Base-by-base conservation (phyloP, 805 yeast species). In the Lachancea sp. region DNA sequence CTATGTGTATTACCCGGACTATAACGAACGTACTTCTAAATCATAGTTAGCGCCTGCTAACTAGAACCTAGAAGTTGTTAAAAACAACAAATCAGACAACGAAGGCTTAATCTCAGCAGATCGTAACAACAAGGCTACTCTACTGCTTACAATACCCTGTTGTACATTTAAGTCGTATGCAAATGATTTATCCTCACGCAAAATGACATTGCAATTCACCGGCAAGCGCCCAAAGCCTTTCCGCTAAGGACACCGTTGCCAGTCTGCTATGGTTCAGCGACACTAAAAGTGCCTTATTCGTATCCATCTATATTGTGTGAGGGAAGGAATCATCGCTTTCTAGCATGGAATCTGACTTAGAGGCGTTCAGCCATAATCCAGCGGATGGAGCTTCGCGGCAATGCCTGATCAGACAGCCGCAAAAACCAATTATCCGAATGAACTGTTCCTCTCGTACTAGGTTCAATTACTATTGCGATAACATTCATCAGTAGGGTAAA, bases 71-170 rank as follows among this genome's bases (percentile, higher is more conserved):
- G 49, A 44, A 44, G 48, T 45, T 45, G 41, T 38, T 29, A 40
- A 44, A 35, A 44, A 47, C 41, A 49, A 51, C 57, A 51, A 63
- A 63, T 63, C 69, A 61, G 67, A 62, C 69, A 66, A 65, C 68
- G 54, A 59, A 57, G 65, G 72, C 70, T 66, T 66, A 66, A 66
- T 68, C 72, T 68, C 73, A 68, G 73, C 70, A 69, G 74, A 70
- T 70, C 74, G 75, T 68, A 70, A 69, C 73, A 69, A 69, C 74
- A 70, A 68, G 75, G 74, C 74, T 70, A 69, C 74, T 71, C 74
- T 69, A 66, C 74, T 70, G 71, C 73, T 66, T 65, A 65, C 69
- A 68, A 67, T 65, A 68, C 71, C 66, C 69, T 67, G 72, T 67
- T 68, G 71, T 65, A 66, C 70, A 66, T 61, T 61, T 65, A 67